Percentiles rank a stretch among this genome's conserved stretches.
Evolutionary conservation across 1,284 basidiomycete species (phyloP).

Genomic region (Leccinum discolor): DNA sequence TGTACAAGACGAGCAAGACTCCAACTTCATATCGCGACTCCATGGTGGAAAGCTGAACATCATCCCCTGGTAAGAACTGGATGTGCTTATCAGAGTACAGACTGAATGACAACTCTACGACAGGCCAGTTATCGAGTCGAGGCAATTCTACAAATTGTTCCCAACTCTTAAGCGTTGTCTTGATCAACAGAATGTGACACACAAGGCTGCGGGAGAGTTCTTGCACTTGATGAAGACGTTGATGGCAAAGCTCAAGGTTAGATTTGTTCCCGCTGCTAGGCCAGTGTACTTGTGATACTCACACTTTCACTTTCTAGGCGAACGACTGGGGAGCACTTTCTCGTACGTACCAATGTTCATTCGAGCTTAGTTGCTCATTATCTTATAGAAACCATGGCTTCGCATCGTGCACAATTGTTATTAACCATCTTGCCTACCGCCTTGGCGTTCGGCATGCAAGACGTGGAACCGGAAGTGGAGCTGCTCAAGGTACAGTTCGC

Average conservation of each 20-base stretch:
- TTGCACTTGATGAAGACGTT: slow-evolving; percentile 27
- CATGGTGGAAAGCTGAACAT: slow-evolving; percentile 56
- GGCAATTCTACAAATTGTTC: slow-evolving; percentile 57
- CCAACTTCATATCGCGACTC: slow-evolving; percentile 59
- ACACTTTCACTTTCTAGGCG: slow-evolving; percentile 34
- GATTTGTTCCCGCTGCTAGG: neutral
- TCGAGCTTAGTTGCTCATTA: neutral
- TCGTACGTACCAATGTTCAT: slow-evolving; percentile 34
- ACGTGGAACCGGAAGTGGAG: slow-evolving; percentile 44
- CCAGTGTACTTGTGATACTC: too few species aligned
- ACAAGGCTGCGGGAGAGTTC: slow-evolving; percentile 54
- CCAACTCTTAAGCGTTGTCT: slow-evolving; percentile 44
- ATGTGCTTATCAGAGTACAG: neutral
- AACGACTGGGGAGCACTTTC: slow-evolving; percentile 67
- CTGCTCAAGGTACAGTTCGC: slow-evolving; percentile 43
- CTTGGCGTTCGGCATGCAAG: slow-evolving; percentile 45
- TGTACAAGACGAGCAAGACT: slow-evolving; percentile 56
- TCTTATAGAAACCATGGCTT: slow-evolving; percentile 51
- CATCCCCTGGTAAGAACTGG: slow-evolving; percentile 44
- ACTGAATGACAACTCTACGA: neutral
- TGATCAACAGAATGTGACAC: slow-evolving; percentile 48
- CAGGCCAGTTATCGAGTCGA: slow-evolving; percentile 63
- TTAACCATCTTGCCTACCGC: slow-evolving; percentile 43
- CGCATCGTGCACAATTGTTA: slow-evolving; percentile 51
- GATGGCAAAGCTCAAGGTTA: slow-evolving; percentile 64